phyloP scores from a whole-genome alignment of 176 grass and related monocot genomes.

The Paspalum vaginatum region DNA sequence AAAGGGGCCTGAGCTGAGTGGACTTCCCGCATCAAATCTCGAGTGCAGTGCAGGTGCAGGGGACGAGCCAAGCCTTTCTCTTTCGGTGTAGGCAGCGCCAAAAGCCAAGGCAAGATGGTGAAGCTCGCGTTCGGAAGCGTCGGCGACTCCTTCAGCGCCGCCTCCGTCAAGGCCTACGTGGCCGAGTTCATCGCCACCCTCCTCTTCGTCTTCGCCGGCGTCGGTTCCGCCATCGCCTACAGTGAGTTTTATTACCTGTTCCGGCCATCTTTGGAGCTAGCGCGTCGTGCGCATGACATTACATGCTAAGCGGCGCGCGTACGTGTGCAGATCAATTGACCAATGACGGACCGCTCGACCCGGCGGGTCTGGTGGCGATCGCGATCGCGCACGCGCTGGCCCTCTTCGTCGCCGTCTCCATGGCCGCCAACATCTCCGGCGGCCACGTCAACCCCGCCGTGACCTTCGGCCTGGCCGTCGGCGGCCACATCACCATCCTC shows the following conservation, averaged over 20 bases:
- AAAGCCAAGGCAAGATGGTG: slow-evolving; percentile 65
- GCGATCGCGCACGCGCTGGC: slow-evolving; percentile 80
- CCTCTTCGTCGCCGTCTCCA: slow-evolving; percentile 79
- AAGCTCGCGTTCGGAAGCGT: slow-evolving; percentile 76
- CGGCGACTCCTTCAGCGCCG: slow-evolving; percentile 72
- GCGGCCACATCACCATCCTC: slow-evolving; percentile 94
- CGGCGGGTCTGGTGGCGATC: slow-evolving; percentile 80
- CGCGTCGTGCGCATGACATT: neutral
- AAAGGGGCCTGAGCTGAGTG: slow-evolving; percentile 30
- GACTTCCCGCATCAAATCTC: slow-evolving; percentile 7
- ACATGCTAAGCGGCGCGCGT: too few species aligned
- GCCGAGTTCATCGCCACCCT: slow-evolving; percentile 98
- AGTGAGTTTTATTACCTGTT: slow-evolving; percentile 32
- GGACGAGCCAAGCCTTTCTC: neutral
- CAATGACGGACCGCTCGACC: slow-evolving; percentile 64
- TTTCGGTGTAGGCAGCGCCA: neutral
- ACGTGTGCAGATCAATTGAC: slow-evolving; percentile 61
- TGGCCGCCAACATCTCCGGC: slow-evolving; percentile 95
- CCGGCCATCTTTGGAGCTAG: neutral
- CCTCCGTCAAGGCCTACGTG: slow-evolving; percentile 77
- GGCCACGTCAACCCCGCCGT: slow-evolving; percentile 94
- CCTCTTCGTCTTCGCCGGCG: slow-evolving; percentile 94
- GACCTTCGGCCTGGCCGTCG: slow-evolving; percentile 81
- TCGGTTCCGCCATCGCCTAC: slow-evolving; percentile 87
- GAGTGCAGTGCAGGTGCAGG: too few species aligned